These are phyloP conservation scores for Stipa capillata DNA, from an alignment of 176 grass and related monocot genomes.

Conservation along the genomic window DNA sequence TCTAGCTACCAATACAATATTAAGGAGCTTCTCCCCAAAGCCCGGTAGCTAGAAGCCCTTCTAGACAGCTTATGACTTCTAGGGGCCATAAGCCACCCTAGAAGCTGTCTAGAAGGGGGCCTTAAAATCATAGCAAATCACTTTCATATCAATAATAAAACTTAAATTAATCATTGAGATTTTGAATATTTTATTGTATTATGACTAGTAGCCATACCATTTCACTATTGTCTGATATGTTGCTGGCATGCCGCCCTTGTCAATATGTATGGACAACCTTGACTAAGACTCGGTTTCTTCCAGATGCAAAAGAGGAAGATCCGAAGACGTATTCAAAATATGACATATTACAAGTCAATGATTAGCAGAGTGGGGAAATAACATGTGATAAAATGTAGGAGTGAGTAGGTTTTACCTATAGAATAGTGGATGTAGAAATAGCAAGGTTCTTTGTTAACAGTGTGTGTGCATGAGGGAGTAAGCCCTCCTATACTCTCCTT, in stretches of 20 bases:
- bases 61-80: too few species aligned
- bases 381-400: not conserved
- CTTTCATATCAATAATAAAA: too few species aligned
- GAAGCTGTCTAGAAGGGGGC: too few species aligned
- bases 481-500: not conserved
- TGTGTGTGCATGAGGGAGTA: too few species aligned
- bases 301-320: not conserved
- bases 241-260: conserved; percentile 23
- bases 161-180: not conserved
- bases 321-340: not conserved
- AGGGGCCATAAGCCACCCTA: too few species aligned
- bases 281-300: conserved; percentile 5
- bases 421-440: not conserved
- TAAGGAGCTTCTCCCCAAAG: too few species aligned
- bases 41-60: too few species aligned
- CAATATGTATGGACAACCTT: not conserved
- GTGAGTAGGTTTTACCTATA: not conserved
- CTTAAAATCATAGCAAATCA: too few species aligned
- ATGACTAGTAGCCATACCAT: conserved; percentile 3
- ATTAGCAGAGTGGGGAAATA: not conserved
- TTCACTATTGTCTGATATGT: not conserved
- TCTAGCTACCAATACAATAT: too few species aligned
- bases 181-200: conserved; percentile 12
- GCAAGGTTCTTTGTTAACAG: not conserved
- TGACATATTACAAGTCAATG: not conserved